A percentile compares a stretch with the other conserved stretches of the same genome.
Conservation (phyloP, 768 basidiomycete species). For the Leccinum pellstonianum region DNA sequence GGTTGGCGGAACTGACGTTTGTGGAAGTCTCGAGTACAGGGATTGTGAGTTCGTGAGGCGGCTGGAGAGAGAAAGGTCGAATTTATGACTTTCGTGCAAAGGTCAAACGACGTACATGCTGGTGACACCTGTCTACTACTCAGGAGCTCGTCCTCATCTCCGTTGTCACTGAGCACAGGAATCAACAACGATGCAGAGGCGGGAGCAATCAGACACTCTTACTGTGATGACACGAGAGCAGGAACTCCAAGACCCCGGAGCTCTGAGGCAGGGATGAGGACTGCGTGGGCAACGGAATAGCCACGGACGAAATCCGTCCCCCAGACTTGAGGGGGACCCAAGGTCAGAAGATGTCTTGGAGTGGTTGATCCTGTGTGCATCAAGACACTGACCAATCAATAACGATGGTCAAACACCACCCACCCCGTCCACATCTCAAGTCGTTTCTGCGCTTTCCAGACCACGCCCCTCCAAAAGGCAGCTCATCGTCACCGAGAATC, state of each 20-base stretch:
- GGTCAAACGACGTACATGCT: constrained; percentile 44
- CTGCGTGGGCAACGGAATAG: constrained; percentile 33
- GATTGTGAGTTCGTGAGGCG: constrained; percentile 22
- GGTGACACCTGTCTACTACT: constrained; percentile 81
- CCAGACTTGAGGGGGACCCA: constrained; percentile 23
- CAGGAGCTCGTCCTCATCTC: constrained; percentile 63
- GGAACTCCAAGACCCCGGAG: constrained; percentile 34
- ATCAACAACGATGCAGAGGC: neutral
- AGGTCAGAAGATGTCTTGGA: constrained; percentile 31
- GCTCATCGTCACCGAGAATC: constrained; percentile 31
- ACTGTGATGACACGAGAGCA: constrained; percentile 42
- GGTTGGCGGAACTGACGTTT: constrained; percentile 28
- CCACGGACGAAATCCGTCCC: constrained; percentile 25
- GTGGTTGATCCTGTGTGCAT: constrained; percentile 33
- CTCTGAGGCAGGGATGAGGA: constrained; percentile 34
- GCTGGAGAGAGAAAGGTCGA: constrained; percentile 17
- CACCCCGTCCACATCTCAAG: constrained; percentile 51
- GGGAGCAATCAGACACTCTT: constrained; percentile 6
- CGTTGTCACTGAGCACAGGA: constrained; percentile 23
- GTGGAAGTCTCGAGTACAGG: constrained; percentile 31
- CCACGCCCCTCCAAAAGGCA: constrained; percentile 37
- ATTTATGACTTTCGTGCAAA: constrained; percentile 6
- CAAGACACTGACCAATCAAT: constrained; percentile 1
- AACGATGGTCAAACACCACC: constrained; percentile 15
- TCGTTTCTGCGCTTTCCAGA: constrained; percentile 45